Percentiles rank a stretch among this genome's conserved stretches.
phyloP scores from a whole-genome alignment of 2,329 filamentous ascomycete species.

The Lasiodiplodia gonubiensis region DNA sequence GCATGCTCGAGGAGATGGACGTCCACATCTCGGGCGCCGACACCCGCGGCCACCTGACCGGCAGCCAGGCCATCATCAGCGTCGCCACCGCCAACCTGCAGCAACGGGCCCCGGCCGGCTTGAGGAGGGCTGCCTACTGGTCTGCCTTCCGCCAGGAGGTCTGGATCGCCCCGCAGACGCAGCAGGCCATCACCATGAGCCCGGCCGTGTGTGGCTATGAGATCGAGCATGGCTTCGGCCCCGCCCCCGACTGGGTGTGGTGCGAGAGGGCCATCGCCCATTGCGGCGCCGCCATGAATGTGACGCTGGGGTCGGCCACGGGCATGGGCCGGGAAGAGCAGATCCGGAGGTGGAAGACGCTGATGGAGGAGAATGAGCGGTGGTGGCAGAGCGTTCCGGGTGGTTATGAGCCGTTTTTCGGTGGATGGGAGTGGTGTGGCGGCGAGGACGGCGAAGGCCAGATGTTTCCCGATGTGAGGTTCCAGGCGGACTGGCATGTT shows the following conservation, averaged over 20 bases:
- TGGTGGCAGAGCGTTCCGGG: slow-evolving; percentile 42
- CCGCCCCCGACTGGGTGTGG: slow-evolving; percentile 22
- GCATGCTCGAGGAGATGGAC: slow-evolving; percentile 51
- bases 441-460: not conserved
- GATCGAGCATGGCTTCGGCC: not conserved
- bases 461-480: slow-evolving; percentile 43
- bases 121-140: slow-evolving; percentile 46
- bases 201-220: not conserved
- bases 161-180: slow-evolving; percentile 36
- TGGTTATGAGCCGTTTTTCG: slow-evolving; percentile 43
- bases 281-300: slow-evolving; percentile 16
- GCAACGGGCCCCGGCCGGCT: slow-evolving; percentile 33
- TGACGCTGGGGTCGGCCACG: not conserved
- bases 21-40: slow-evolving; percentile 44
- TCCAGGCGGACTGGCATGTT: slow-evolving; percentile 43
- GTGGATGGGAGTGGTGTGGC: not conserved
- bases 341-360: slow-evolving; percentile 36
- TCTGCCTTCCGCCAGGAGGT: slow-evolving; percentile 47
- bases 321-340: not conserved
- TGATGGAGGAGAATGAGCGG: slow-evolving; percentile 43
- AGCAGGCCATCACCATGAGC: slow-evolving; percentile 30
- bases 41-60: slow-evolving; percentile 46
- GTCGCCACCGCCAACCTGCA: slow-evolving; percentile 33
- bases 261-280: slow-evolving; percentile 24
- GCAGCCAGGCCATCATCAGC: slow-evolving; percentile 29